Conservation (phyloP, 805 yeast genomes). For the Torulaspora quercuum region DNA sequence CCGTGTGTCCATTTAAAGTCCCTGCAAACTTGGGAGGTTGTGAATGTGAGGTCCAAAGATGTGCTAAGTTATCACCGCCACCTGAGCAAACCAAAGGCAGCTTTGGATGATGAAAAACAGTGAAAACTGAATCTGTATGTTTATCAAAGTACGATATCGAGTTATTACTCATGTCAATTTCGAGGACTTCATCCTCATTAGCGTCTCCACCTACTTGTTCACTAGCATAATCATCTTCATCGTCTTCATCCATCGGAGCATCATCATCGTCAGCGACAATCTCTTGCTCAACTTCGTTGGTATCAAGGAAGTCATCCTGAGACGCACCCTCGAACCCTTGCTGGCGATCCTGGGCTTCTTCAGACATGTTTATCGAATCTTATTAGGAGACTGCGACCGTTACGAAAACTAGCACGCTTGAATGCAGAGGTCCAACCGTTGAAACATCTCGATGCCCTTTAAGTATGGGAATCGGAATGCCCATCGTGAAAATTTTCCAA, state of each 20-base stretch:
- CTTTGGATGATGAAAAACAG: slow-evolving; percentile 77
- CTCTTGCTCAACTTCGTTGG: slow-evolving; percentile 46
- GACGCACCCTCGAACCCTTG: slow-evolving; percentile 17
- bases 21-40: slow-evolving; percentile 79
- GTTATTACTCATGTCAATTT: slow-evolving; percentile 85
- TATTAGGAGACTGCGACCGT: no score
- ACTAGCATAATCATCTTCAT: slow-evolving; percentile 38
- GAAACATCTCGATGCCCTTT: slow-evolving; percentile 1
- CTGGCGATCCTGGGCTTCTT: slow-evolving; percentile 10
- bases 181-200: slow-evolving; percentile 53
- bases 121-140: slow-evolving; percentile 83
- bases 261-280: slow-evolving; percentile 36
- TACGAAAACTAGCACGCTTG: background rate
- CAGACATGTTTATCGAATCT: slow-evolving; percentile 17
- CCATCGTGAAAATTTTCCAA: slow-evolving; percentile 7
- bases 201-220: no score
- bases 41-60: slow-evolving; percentile 87
- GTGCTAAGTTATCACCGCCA: slow-evolving; percentile 90
- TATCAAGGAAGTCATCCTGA: slow-evolving; percentile 39
- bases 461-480: slow-evolving; percentile 1
- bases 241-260: slow-evolving; percentile 34
- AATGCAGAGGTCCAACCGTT: background rate
- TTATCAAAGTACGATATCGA: slow-evolving; percentile 85
- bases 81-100: slow-evolving; percentile 88
- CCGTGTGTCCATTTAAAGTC: slow-evolving; percentile 76